Base-by-base conservation (phyloP, 2,329 filamentous ascomycete species). In the Byssothecium circinans region DNA sequence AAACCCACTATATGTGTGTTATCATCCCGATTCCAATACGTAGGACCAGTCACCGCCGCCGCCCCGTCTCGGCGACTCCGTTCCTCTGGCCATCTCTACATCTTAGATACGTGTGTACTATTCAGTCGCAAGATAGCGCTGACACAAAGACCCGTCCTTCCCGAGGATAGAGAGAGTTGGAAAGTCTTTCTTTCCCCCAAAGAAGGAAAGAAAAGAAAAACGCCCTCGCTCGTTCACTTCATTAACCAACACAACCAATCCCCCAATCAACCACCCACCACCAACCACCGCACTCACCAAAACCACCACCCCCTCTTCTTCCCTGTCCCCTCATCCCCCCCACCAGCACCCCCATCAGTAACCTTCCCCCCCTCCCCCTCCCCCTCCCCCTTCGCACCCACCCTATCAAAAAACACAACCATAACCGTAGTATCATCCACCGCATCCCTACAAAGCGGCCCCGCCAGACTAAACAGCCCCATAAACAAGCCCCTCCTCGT, bases 381-480 rank as follows among this genome's bases (percentile, higher is more conserved):
- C n/a, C 19, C 35, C 39, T 12, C 19, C 6, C 3, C 8, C 19
- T 27, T 43, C 25, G 27, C 44, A 14, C 45, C 46, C 8, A 65
- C 23, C 30, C 53, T 74, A 2, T 73, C 75, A 57, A 83, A 83
- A 69, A 82, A 75, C 20, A 78, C 72, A 2, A 81, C 78, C 57
- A 80, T 73, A 7, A 81, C 70, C 1, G 78, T 79, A 8, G 76
- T 76, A 58, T 81, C 79, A 54, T 81, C 79, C 8, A 78, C 65
- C 14, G 75, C 68, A 50, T 68, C 61, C 37, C 77, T 53, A 8
- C 62, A 64, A 15, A 72, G 62, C 33, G 68, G 62, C 8, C 49
- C 51, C 19, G 60, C 50, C 3, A 72, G 54, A 18, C 56, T 70
- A 52, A 76, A 54, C 2, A 75, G 49, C 0, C 71, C 72, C 4